phyloP scores from a whole-genome alignment of 2,329 filamentous ascomycete species.

The Talaromyces sp. region DNA sequence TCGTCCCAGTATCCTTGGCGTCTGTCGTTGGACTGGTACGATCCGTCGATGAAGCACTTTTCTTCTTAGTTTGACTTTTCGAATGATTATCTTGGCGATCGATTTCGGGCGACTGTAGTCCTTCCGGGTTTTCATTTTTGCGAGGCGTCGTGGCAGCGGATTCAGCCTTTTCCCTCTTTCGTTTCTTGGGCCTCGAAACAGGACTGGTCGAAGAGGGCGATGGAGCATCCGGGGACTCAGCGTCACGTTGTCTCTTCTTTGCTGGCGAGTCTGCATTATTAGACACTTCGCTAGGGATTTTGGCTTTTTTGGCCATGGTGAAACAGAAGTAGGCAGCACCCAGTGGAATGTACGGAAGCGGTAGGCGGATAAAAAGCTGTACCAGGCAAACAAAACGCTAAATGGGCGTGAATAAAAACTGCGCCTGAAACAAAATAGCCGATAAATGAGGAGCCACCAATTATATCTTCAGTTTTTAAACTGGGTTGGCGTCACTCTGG shows the following conservation, averaged over 20 bases:
- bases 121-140: background rate
- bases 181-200: conserved; percentile 36
- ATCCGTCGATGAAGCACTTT: conserved; percentile 24
- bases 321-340: background rate
- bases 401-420: background rate
- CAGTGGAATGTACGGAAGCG: conserved; percentile 6
- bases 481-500: background rate
- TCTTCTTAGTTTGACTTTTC: conserved; percentile 23
- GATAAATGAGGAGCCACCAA: background rate
- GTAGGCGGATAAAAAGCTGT: background rate
- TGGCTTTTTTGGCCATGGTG: conserved; percentile 5
- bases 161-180: conserved; percentile 20
- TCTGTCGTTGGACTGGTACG: conserved; percentile 22
- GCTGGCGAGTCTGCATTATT: background rate
- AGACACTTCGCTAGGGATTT: background rate
- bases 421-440: background rate
- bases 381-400: background rate
- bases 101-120: background rate
- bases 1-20: background rate
- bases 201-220: conserved; percentile 5
- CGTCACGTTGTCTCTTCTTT: background rate
- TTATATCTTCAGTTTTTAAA: background rate
- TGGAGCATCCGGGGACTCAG: background rate
- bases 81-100: conserved; percentile 26
- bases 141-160: background rate